These are phyloP conservation scores for Pezicula radicicola DNA, from an alignment of 2,329 filamentous ascomycete genomes.

Conservation along the genomic window DNA sequence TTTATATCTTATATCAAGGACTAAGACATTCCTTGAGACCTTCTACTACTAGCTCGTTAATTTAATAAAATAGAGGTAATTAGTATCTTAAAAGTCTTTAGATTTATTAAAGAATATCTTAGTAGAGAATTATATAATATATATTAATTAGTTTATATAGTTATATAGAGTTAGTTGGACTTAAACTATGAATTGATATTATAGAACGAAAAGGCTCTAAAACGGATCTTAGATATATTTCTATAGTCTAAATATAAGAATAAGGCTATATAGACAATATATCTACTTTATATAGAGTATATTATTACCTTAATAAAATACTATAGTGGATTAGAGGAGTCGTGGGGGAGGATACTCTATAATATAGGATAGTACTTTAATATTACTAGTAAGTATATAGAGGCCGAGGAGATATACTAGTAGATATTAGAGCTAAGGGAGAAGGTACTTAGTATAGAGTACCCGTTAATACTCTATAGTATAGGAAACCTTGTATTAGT, in stretches of 20 bases:
- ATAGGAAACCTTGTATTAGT: too few species aligned
- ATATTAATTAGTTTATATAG: not conserved
- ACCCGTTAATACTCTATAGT: too few species aligned
- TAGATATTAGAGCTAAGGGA: too few species aligned
- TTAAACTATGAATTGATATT: not conserved
- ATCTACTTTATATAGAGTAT: too few species aligned
- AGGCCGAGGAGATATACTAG: too few species aligned
- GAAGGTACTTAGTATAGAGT: too few species aligned
- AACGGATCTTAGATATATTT: not conserved
- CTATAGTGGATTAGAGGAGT: not conserved
- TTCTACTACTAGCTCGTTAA: not conserved
- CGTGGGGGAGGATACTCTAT: not conserved
- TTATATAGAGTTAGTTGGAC: not conserved
- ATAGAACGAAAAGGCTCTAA: not conserved
- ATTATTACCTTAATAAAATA: too few species aligned
- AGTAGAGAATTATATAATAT: conserved; percentile 2
- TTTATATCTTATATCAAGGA: not conserved
- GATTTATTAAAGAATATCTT: not conserved
- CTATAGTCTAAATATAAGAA: not conserved
- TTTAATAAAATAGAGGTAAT: conserved; percentile 1
- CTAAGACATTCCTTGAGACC: not conserved
- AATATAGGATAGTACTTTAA: not conserved
- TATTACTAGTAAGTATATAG: not conserved
- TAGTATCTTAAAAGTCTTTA: conserved; percentile 1
- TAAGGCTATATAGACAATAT: not conserved